Evolutionary conservation across 805 yeast species (phyloP).

Genomic region (Spathaspora arborariae): DNA sequence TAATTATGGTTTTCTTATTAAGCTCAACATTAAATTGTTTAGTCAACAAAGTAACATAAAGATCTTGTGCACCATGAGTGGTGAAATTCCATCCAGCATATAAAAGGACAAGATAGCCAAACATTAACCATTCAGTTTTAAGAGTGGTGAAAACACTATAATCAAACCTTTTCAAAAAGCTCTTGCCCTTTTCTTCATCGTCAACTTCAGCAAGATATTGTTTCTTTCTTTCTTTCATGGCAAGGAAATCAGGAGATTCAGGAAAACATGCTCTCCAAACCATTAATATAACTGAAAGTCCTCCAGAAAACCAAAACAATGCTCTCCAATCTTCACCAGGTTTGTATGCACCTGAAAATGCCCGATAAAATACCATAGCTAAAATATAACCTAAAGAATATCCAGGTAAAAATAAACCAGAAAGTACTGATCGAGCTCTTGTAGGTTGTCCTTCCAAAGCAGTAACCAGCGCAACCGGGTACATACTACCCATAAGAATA

Average conservation of each 20-base stretch:
- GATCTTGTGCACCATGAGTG: slow-evolving; percentile 42
- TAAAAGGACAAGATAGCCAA: slow-evolving; percentile 51
- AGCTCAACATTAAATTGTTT: slow-evolving; percentile 28
- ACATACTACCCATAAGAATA: slow-evolving; percentile 53
- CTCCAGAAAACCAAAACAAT: slow-evolving; percentile 68
- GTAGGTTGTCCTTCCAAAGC: slow-evolving; percentile 52
- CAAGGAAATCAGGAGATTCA: slow-evolving; percentile 47
- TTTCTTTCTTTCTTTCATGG: slow-evolving; percentile 10
- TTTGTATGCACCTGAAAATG: slow-evolving; percentile 47
- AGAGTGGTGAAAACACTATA: slow-evolving; percentile 7
- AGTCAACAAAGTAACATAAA: slow-evolving; percentile 38
- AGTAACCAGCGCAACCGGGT: slow-evolving; percentile 51
- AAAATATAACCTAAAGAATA: slow-evolving; percentile 67
- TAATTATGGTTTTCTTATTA: slow-evolving; percentile 36
- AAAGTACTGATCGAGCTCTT: slow-evolving; percentile 53
- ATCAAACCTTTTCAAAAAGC: slow-evolving; percentile 4
- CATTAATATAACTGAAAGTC: slow-evolving; percentile 38
- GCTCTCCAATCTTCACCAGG: slow-evolving; percentile 56
- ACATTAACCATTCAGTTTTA: slow-evolving; percentile 56
- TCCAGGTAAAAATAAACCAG: slow-evolving; percentile 78
- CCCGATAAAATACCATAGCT: slow-evolving; percentile 63
- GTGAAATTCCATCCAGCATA: slow-evolving; percentile 41
- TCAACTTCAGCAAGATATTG: slow-evolving; percentile 18
- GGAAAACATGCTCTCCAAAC: slow-evolving; percentile 30
- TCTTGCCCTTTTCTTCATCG: slow-evolving; percentile 24